Base-by-base conservation (phyloP, 202 grass and related monocot genomes). In the Alloteropsis angusta region DNA sequence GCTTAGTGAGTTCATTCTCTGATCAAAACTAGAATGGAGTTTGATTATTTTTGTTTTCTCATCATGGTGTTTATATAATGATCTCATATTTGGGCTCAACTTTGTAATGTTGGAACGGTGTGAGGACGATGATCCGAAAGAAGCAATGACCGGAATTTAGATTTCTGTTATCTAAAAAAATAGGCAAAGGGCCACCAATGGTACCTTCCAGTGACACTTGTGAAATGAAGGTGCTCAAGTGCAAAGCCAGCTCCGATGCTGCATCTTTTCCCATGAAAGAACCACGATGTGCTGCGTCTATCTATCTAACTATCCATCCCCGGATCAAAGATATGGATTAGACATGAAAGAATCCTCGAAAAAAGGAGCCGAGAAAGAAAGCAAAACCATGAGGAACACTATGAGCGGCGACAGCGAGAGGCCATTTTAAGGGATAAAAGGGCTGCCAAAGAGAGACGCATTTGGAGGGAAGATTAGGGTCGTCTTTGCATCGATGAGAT, bases 391-490 rank as follows among this genome's bases (percentile, higher is more conserved):
- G 53, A 54, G 52, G 23, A 60, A 75, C 66, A 26, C 71, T 6
- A 49, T 55, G 75, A 34, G 62, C 17, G 57, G 57, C 57, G 57
- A 32, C 1, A 3, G 57, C 28, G 57, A n/a, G 71, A 53, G 34
- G 42, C 39, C 34, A 69, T 65, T 69, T 70, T 83, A 60, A 75
- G 68, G 83, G 79, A 83, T 83, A 65, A 82, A 89, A 78, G 25
- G 63, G 60, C 28, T 34, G 52, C 5, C 5, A 18, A 26, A 82
- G 60, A 60, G 23, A 32, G 63, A 72, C 21, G 74, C 39, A 76
- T 74, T 68, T 76, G 72, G 26, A 56, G 83, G n/a, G n/a, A n/a
- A n/a, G 71, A 23, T 13, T 34, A 0, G 10, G 22, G 1, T 83
- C 60, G 71, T 53, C 58, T 64, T 75, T 57, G 61, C 56, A 64